A percentile compares a stretch with the other conserved stretches of the same genome.
Evolutionary conservation across 495 filamentous ascomycete species (phyloP).

Genomic region (Xylaria palmicola): DNA sequence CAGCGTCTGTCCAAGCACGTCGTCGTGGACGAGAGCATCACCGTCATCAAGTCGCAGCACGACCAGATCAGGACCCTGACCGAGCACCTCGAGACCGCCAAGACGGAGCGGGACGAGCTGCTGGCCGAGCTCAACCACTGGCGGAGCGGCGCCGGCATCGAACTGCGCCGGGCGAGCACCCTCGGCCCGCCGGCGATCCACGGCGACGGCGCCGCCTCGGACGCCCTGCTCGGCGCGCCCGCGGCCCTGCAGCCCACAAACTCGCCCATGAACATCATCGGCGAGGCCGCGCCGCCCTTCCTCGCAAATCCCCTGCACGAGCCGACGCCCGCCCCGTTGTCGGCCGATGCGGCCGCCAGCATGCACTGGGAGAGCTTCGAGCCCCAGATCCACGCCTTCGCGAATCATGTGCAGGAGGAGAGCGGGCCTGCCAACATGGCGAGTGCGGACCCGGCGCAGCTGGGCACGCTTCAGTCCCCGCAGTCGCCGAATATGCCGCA

Average conservation of each 20-base stretch:
- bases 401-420: constrained; percentile 2
- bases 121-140: constrained; percentile 24
- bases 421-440: neutral
- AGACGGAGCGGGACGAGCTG: constrained; percentile 26
- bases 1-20: constrained; percentile 26
- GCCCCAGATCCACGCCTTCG: constrained; percentile 11
- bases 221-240: neutral
- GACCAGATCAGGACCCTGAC: constrained; percentile 15
- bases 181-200: constrained; percentile 9
- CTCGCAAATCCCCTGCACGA: constrained; percentile 2
- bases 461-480: constrained; percentile 3
- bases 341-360: neutral
- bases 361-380: constrained; percentile 18
- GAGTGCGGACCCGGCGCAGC: neutral
- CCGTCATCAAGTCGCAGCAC: constrained; percentile 22
- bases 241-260: constrained; percentile 3
- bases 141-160: constrained; percentile 17
- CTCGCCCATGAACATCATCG: constrained; percentile 1
- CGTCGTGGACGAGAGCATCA: constrained; percentile 24
- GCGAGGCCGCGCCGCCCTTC: constrained; percentile 9
- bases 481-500: constrained; percentile 1
- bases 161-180: constrained; percentile 3
- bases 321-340: neutral
- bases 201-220: neutral
- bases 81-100: constrained; percentile 16